phyloP scores from a whole-genome alignment of 139 green algal species.

The Trebouxia sp. region DNA sequence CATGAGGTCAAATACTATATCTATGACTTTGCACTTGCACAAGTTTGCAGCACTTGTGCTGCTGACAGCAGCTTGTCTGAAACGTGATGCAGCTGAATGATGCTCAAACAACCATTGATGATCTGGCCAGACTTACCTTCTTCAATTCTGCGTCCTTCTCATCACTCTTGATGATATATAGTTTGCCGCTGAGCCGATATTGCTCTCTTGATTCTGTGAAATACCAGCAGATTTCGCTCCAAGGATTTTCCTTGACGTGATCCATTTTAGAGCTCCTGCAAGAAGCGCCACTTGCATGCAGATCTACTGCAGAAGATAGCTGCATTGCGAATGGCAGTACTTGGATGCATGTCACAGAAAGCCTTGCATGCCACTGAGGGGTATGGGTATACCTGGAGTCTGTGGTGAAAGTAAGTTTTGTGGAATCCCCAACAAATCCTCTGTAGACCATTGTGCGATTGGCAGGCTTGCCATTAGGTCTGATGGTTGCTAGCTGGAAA shows the following conservation, averaged over 20 bases:
- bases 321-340: not conserved
- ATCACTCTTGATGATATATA: slow-evolving; percentile 51
- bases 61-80: not conserved
- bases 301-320: not conserved
- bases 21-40: too few species aligned
- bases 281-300: not conserved
- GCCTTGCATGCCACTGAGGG: not conserved
- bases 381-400: slow-evolving; percentile 58
- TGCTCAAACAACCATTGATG: not conserved
- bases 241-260: slow-evolving; percentile 54
- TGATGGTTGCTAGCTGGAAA: slow-evolving; percentile 78
- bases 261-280: slow-evolving; percentile 50
- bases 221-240: slow-evolving; percentile 78
- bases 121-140: slow-evolving; percentile 13
- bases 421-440: slow-evolving; percentile 58
- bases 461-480: slow-evolving; percentile 62
- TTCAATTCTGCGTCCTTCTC: slow-evolving; percentile 32
- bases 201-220: slow-evolving; percentile 71
- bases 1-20: too few species aligned
- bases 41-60: not conserved
- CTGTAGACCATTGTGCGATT: slow-evolving; percentile 81
- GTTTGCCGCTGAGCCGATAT: slow-evolving; percentile 62
- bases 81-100: not conserved
- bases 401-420: slow-evolving; percentile 72
- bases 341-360: not conserved